phyloP scores from a whole-genome alignment of 768 basidiomycete genomes.

The Auriscalpium orientale region DNA sequence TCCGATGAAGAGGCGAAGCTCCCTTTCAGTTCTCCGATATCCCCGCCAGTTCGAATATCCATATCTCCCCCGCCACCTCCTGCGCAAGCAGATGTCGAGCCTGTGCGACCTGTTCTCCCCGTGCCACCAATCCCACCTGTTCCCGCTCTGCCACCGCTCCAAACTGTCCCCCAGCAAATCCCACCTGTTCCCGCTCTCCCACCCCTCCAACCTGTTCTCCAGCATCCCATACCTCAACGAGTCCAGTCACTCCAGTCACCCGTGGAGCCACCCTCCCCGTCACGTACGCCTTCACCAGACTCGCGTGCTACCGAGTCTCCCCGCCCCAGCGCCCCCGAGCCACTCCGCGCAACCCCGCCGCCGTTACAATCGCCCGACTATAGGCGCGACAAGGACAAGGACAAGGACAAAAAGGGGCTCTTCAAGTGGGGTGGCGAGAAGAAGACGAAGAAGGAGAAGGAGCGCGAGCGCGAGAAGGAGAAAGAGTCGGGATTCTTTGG shows the following conservation, averaged over 20 bases:
- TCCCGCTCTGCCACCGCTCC: conserved; percentile 4
- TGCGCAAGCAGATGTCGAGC: background rate
- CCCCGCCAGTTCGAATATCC: conserved; percentile 8
- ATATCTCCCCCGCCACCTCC: conserved; percentile 6
- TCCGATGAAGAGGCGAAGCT: conserved; percentile 16
- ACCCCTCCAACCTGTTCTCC: conserved; percentile 14
- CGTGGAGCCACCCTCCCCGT: conserved; percentile 28
- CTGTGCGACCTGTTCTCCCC: background rate
- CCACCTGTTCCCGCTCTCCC: conserved; percentile 1
- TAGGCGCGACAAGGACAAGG: conserved; percentile 53
- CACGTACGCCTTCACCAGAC: conserved; percentile 54
- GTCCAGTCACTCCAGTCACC: conserved; percentile 33
- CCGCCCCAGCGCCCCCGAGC: conserved; percentile 20
- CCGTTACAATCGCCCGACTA: conserved; percentile 14
- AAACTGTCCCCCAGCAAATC: no score
- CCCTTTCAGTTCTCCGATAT: background rate
- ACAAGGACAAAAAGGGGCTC: conserved; percentile 54
- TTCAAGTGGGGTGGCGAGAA: conserved; percentile 35
- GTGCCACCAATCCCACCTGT: background rate
- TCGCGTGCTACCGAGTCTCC: conserved; percentile 6
- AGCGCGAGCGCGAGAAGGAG: conserved; percentile 45
- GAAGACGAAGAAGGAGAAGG: conserved; percentile 45
- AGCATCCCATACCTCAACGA: conserved; percentile 11
- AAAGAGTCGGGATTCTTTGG: conserved; percentile 87
- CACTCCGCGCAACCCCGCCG: conserved; percentile 7